phyloP scores from a whole-genome alignment of 345 rosid genomes.

The Eucalyptus paniculata region DNA sequence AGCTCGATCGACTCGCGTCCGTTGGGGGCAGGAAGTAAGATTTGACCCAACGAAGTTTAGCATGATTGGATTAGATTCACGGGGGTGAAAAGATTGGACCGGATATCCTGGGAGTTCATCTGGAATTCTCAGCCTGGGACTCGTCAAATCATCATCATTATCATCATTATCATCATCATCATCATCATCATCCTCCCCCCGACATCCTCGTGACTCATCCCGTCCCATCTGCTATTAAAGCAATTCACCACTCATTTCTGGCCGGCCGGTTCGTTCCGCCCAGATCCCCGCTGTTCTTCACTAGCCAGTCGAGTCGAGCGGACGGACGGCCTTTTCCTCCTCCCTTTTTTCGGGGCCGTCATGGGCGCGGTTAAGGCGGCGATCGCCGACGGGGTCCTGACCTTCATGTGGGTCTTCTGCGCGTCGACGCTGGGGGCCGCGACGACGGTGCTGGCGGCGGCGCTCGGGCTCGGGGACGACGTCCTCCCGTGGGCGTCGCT shows the following conservation, averaged over 20 bases:
- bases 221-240: not conserved
- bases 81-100: not conserved
- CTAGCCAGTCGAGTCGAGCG: not conserved
- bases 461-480: constrained; percentile 31
- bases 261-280: not conserved
- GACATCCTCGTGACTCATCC: not conserved
- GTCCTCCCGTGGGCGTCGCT: constrained; percentile 16
- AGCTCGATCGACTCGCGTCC: not conserved
- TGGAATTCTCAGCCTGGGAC: not conserved
- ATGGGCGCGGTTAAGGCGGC: constrained; percentile 67
- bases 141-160: not conserved
- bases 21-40: not conserved
- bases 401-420: constrained; percentile 65
- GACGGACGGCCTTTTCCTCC: not conserved
- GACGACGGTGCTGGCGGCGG: constrained; percentile 34
- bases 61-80: not conserved
- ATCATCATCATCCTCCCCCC: not conserved
- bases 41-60: not conserved
- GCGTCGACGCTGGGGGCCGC: constrained; percentile 44
- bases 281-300: not conserved
- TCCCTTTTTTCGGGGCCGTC: not conserved
- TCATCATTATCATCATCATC: too few relatives aligned
- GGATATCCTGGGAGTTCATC: not conserved
- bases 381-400: constrained; percentile 45
- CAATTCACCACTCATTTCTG: not conserved